A percentile compares a stretch with the other conserved stretches of the same genome.
Conservation (phyloP, 768 basidiomycete species). For the Podaxis carcinomalis region DNA sequence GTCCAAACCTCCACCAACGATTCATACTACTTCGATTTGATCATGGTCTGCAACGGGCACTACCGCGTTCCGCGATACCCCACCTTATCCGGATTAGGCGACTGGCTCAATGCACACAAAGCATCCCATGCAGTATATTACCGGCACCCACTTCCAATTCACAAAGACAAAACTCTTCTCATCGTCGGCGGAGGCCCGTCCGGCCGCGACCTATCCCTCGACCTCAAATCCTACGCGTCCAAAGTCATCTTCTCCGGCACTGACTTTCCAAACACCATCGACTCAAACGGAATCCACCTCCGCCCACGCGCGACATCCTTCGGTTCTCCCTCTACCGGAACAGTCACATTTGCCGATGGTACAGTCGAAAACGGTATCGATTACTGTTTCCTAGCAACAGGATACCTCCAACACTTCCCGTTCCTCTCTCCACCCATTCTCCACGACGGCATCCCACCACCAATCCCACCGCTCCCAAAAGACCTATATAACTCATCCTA, state of each 20-base stretch:
- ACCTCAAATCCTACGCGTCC: constrained; percentile 41
- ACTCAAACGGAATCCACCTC: constrained; percentile 27
- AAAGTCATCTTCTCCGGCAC: constrained; percentile 56
- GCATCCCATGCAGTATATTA: constrained; percentile 71
- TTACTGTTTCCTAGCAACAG: constrained; percentile 71
- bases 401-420: constrained; percentile 62
- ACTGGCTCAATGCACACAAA: constrained; percentile 49
- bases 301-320: constrained; percentile 42
- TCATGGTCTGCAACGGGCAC: constrained; percentile 77
- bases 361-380: constrained; percentile 50
- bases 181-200: constrained; percentile 59
- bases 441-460: constrained; percentile 35
- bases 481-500: constrained; percentile 61
- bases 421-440: constrained; percentile 43
- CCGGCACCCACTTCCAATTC: constrained; percentile 37
- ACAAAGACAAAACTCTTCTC: constrained; percentile 39
- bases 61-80: constrained; percentile 64
- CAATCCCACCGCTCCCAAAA: constrained; percentile 43
- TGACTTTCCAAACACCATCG: constrained; percentile 26
- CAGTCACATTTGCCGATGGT: constrained; percentile 35
- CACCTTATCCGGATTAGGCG: constrained; percentile 48
- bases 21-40: constrained; percentile 46
- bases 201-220: constrained; percentile 61
- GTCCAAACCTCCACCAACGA: constrained; percentile 33
- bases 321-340: constrained; percentile 16